phyloP scores from a whole-genome alignment of 129 eudicot genomes.

The Helichrysum umbraculigerum region DNA sequence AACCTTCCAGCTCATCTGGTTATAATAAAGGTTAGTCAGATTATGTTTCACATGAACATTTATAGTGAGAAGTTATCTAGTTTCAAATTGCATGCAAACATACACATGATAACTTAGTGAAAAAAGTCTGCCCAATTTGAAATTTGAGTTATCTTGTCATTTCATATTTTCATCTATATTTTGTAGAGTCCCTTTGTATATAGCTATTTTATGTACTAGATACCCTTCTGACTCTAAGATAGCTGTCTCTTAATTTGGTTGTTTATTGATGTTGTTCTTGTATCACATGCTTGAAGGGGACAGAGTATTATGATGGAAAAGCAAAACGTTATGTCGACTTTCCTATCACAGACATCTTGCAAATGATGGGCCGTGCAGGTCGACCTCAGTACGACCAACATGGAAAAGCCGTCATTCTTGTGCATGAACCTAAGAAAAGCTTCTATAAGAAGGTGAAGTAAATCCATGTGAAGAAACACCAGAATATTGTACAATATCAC shows the following conservation, averaged over 20 bases:
- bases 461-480: conserved; percentile 10
- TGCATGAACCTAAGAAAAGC: conserved; percentile 95
- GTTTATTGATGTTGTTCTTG: conserved; percentile 17
- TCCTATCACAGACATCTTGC: conserved; percentile 94
- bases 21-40: conserved; percentile 78
- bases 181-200: background rate
- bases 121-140: background rate
- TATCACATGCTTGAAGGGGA: conserved; percentile 57
- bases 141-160: background rate
- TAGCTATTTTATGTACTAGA: background rate
- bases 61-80: background rate
- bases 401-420: conserved; percentile 96
- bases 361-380: conserved; percentile 99
- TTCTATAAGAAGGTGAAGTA: conserved; percentile 80
- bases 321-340: conserved; percentile 87
- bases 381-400: conserved; percentile 95
- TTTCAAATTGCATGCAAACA: background rate
- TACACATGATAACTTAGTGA: background rate
- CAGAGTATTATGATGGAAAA: conserved; percentile 88
- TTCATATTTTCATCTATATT: background rate
- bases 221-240: conserved; percentile 8
- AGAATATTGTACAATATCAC: background rate
- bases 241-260: conserved; percentile 17
- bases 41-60: background rate
- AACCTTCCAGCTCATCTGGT: conserved; percentile 99